These are phyloP conservation scores for Diutina rugosa DNA, from an alignment of 1,139 yeast species.

Conservation along the genomic window DNA sequence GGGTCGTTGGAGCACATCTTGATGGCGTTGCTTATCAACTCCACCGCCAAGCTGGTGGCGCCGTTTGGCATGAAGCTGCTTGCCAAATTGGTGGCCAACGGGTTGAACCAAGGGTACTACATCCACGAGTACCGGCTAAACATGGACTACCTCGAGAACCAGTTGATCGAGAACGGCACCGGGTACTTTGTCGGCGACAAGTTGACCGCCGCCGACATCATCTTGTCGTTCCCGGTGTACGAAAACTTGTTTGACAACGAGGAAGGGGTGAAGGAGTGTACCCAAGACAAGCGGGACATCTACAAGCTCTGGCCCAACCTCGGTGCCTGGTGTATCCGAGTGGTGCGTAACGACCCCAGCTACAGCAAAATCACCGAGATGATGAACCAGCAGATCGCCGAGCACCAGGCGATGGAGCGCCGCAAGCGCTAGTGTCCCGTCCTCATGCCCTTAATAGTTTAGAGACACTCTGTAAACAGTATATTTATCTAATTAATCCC, in stretches of 20 bases:
- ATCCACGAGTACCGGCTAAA: constrained; percentile 7
- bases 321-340: constrained; percentile 20
- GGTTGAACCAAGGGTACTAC: constrained; percentile 9
- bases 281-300: constrained; percentile 20
- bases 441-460: background rate
- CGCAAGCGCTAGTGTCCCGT: background rate
- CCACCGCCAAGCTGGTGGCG: constrained; percentile 7
- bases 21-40: constrained; percentile 7
- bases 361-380: background rate
- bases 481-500: background rate
- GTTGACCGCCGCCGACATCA: constrained; percentile 49
- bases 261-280: constrained; percentile 20
- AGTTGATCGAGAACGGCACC: constrained; percentile 23
- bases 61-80: constrained; percentile 7
- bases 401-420: background rate
- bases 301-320: constrained; percentile 18
- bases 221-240: constrained; percentile 31
- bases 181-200: constrained; percentile 43
- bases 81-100: constrained; percentile 7
- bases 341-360: constrained; percentile 1
- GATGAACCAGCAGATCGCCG: constrained; percentile 1
- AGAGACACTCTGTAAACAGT: background rate
- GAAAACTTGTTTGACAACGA: constrained; percentile 31
- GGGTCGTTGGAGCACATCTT: constrained; percentile 8
- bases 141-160: constrained; percentile 24